Evolutionary conservation across 768 basidiomycete species (phyloP).

Genomic region (Podaxis sp.): DNA sequence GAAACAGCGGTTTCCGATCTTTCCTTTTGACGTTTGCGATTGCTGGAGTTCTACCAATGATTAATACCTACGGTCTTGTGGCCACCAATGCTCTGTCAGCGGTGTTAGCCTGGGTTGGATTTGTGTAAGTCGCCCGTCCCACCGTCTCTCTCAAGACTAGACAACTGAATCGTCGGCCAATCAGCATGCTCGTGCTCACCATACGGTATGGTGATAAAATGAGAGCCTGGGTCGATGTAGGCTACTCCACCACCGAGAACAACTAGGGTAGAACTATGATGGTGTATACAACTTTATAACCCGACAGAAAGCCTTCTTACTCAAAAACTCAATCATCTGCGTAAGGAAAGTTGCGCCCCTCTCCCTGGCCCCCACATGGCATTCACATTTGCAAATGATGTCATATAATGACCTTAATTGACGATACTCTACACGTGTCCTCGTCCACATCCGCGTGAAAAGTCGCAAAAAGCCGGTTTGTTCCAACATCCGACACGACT

Average conservation of each 20-base stretch:
- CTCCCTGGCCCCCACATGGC: too few relatives aligned
- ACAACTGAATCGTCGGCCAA: constrained; percentile 6
- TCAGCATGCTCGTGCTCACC: constrained; percentile 46
- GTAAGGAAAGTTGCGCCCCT: too few relatives aligned
- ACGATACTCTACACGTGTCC: too few relatives aligned
- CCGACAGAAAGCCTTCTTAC: too few relatives aligned
- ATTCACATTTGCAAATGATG: too few relatives aligned
- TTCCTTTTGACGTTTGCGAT: constrained; percentile 38
- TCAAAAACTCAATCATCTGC: too few relatives aligned
- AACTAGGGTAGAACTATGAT: background rate
- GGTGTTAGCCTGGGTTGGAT: constrained; percentile 42
- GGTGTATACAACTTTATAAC: background rate
- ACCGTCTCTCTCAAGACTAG: constrained; percentile 1
- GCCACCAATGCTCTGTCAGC: constrained; percentile 43
- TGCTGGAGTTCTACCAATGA: constrained; percentile 45
- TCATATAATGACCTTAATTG: too few relatives aligned
- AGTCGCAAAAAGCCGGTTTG: too few relatives aligned
- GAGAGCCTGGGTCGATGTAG: constrained; percentile 53
- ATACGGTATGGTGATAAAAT: constrained; percentile 55
- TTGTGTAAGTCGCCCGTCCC: constrained; percentile 35
- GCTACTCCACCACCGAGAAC: constrained; percentile 36
- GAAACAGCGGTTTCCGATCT: constrained; percentile 41
- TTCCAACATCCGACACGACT: too few relatives aligned
- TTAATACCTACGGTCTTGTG: constrained; percentile 47
- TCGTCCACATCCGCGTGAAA: too few relatives aligned